Base-by-base conservation (phyloP, 192 early-diverging fungal species). In the Backusella australiensis region DNA sequence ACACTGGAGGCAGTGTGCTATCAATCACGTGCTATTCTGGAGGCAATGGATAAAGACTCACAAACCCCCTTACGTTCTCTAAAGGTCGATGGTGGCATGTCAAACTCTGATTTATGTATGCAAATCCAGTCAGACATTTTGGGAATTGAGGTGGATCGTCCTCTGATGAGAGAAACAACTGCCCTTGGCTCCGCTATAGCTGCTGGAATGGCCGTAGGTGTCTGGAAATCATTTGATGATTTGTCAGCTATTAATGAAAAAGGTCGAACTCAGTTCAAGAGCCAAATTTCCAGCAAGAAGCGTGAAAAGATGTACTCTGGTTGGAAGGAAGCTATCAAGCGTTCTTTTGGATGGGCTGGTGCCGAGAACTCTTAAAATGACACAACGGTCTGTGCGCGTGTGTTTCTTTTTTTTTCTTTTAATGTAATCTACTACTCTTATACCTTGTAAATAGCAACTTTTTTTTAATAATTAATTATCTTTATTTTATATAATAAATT, bases 1-100 rank as follows among this genome's bases (percentile, higher is more conserved):
- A 93, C 94, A 19, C 87, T 98, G 1, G 96, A 98, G 78, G 92
- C 95, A 0, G 90, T 95, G 15, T 96, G 95, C 82, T 97, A 92
- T 87, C 96, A 98, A 82, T 91, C 94, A 38, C 89, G 88, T 14
- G 95, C 95, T 42, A 90, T 96, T 66, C 82, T 98, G 17, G 92
- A 96, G 17, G 94, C 94, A 63, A 98, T 97, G 94, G 93, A 95
- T 81, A 83, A 84, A 26, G 94, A 96, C 74, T 88, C 88, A 17
- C 88, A 90, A 73, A 80, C 81, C 1, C 89, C 90, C 7, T 86
- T 98, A 67, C 85, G 84, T 11, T 74, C 86, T 26, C 85, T 98
- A n/a, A 91, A 93, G 41, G 96, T 96, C 15, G 95, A 98, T 77
- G 95, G 96, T 32, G 96, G 96, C 12, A 84, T 98, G 83, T 95